phyloP scores from a whole-genome alignment of 768 basidiomycete genomes.

The Psilocybe subaeruginosa region DNA sequence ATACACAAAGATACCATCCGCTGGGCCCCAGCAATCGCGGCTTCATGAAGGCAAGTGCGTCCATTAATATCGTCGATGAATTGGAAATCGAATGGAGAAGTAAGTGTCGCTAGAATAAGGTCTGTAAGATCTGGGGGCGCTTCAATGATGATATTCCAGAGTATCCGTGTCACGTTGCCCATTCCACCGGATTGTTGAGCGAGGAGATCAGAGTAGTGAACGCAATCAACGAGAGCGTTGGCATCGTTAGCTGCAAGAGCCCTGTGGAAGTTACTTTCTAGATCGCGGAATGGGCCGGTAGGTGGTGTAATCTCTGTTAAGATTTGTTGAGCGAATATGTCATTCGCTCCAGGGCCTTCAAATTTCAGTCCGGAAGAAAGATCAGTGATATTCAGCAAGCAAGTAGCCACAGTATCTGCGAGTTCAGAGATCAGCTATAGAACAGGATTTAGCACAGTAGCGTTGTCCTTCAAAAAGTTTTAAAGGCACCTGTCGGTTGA shows the following conservation, averaged over 20 bases:
- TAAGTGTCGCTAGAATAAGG: slow-evolving; percentile 69
- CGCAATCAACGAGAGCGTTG: slow-evolving; percentile 66
- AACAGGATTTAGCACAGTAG: slow-evolving; percentile 5
- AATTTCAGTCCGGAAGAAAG: slow-evolving; percentile 75
- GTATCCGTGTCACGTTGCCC: slow-evolving; percentile 82
- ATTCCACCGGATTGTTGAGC: slow-evolving; percentile 61
- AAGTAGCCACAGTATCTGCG: slow-evolving; percentile 87
- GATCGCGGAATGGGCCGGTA: slow-evolving; percentile 80
- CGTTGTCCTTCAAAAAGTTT: slow-evolving; percentile 3
- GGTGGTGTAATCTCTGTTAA: slow-evolving; percentile 61
- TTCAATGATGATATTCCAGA: slow-evolving; percentile 92
- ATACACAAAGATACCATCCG: slow-evolving; percentile 84
- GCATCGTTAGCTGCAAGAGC: slow-evolving; percentile 68
- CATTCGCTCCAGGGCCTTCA: slow-evolving; percentile 77
- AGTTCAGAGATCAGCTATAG: slow-evolving; percentile 89
- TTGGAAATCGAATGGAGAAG: slow-evolving; percentile 79
- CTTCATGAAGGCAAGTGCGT: slow-evolving; percentile 91
- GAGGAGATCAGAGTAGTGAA: slow-evolving; percentile 70
- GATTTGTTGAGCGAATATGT: slow-evolving; percentile 75
- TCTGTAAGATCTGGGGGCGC: slow-evolving; percentile 75
- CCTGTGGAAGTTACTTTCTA: slow-evolving; percentile 85
- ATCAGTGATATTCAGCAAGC: slow-evolving; percentile 79
- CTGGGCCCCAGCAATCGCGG: slow-evolving; percentile 81
- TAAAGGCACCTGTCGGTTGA: slow-evolving; percentile 83
- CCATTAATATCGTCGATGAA: slow-evolving; percentile 98